Evolutionary conservation across 2,329 filamentous ascomycete species (phyloP).

Genomic region (Monosporascus cannonballus): DNA sequence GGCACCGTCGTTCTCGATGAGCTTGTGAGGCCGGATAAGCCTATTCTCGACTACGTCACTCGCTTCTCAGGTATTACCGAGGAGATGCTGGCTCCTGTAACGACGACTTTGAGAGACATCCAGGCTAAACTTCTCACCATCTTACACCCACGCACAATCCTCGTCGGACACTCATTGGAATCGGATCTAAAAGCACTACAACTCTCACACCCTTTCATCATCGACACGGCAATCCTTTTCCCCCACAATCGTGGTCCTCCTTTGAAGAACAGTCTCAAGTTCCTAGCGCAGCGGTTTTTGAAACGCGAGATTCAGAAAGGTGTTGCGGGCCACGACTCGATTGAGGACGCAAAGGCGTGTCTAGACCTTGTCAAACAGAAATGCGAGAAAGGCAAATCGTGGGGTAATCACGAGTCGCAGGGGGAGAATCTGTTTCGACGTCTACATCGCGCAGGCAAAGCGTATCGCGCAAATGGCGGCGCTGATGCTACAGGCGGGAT

Average conservation of each 20-base stretch:
- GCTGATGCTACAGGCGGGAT: constrained; percentile 49
- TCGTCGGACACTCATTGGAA: constrained; percentile 76
- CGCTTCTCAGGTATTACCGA: constrained; percentile 88
- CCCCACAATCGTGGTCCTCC: constrained; percentile 87
- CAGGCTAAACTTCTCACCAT: constrained; percentile 70
- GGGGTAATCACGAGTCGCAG: constrained; percentile 73
- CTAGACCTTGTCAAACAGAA: constrained; percentile 93
- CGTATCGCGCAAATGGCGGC: constrained; percentile 56
- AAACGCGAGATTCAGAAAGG: constrained; percentile 82
- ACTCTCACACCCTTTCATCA: constrained; percentile 84
- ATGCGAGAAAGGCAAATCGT: constrained; percentile 83
- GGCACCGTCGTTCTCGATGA: constrained; percentile 79
- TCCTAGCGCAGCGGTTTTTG: constrained; percentile 79
- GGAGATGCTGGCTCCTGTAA: constrained; percentile 74
- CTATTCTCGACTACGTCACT: constrained; percentile 91
- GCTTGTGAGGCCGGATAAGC: constrained; percentile 80
- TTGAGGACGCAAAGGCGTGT: constrained; percentile 87
- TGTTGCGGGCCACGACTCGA: constrained; percentile 72
- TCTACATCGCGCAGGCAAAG: constrained; percentile 57
- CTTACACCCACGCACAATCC: constrained; percentile 64
- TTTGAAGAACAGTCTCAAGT: constrained; percentile 86
- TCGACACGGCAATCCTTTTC: constrained; percentile 86
- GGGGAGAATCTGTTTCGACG: constrained; percentile 88
- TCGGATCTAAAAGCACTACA: constrained; percentile 79
- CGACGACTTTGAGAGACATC: constrained; percentile 77